Percentiles rank a stretch among this genome's conserved stretches.
Evolutionary conservation across 2,329 filamentous ascomycete genomes (phyloP).

Genomic region (Xylaria digitata): DNA sequence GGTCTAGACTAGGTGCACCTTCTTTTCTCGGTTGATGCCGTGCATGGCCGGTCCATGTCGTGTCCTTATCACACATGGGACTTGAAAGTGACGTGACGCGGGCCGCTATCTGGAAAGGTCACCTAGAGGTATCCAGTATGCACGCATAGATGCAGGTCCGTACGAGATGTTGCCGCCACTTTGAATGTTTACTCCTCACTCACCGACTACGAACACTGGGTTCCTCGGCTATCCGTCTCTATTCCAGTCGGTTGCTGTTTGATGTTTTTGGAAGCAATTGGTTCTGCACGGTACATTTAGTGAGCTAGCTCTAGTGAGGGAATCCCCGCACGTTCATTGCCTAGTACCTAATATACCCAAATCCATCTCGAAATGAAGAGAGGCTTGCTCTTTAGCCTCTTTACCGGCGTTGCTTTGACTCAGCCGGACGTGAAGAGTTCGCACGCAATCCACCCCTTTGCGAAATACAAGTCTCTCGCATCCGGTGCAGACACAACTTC

Average conservation of each 20-base stretch:
- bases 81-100: constrained; percentile 24
- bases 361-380: constrained; percentile 25
- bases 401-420: constrained; percentile 37
- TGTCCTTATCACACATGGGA: constrained; percentile 28
- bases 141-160: constrained; percentile 23
- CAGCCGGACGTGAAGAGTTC: constrained; percentile 35
- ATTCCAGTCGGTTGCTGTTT: constrained; percentile 8
- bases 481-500: constrained; percentile 21
- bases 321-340: constrained; percentile 5
- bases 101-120: not conserved
- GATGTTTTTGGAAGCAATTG: not conserved
- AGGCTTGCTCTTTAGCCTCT: constrained; percentile 36
- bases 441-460: constrained; percentile 42
- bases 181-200: constrained; percentile 8
- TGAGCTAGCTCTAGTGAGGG: constrained; percentile 1
- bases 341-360: constrained; percentile 4
- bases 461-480: constrained; percentile 39
- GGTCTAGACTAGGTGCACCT: constrained; percentile 26
- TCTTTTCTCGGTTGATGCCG: constrained; percentile 31
- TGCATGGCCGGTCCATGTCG: not conserved
- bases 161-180: not conserved
- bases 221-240: not conserved
- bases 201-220: not conserved
- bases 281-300: not conserved
- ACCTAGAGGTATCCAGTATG: not conserved